Conservation (phyloP, 1,284 basidiomycete genomes). For the Sporisorium sorghi region DNA sequence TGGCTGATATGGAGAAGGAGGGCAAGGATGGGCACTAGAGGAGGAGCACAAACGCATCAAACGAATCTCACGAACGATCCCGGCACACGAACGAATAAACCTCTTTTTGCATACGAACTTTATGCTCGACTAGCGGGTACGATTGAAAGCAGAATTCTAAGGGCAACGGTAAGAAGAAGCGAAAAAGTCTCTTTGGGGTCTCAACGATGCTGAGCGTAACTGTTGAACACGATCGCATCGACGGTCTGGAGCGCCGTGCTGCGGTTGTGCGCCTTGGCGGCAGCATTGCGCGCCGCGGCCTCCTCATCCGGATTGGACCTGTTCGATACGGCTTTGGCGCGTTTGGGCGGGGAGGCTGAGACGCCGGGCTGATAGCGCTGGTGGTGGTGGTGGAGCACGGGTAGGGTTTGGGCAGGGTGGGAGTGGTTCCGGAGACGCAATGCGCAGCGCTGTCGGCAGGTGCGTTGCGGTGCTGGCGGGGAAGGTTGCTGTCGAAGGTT, state of each 20-base stretch:
- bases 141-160: neutral
- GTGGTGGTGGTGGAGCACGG: conserved; percentile 6
- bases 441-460: conserved; percentile 21
- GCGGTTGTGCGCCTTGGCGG: conserved; percentile 20
- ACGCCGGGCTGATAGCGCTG: neutral
- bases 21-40: neutral
- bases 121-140: neutral
- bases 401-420: neutral
- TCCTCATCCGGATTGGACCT: conserved; percentile 9
- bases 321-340: conserved; percentile 31
- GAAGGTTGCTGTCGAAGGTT: conserved; percentile 1
- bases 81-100: neutral
- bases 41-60: too few species aligned
- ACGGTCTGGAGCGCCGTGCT: conserved; percentile 18
- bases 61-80: too few species aligned
- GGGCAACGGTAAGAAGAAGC: neutral
- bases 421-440: conserved; percentile 24
- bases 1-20: conserved; percentile 37
- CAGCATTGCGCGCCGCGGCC: neutral
- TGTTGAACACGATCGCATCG: conserved; percentile 27
- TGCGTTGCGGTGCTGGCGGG: neutral
- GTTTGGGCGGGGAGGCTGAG: conserved; percentile 12
- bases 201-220: conserved; percentile 21
- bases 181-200: neutral
- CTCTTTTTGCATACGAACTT: neutral